Evolutionary conservation across 1,284 basidiomycete genomes (phyloP).

Genomic region (Microbotryomycetes sp.): DNA sequence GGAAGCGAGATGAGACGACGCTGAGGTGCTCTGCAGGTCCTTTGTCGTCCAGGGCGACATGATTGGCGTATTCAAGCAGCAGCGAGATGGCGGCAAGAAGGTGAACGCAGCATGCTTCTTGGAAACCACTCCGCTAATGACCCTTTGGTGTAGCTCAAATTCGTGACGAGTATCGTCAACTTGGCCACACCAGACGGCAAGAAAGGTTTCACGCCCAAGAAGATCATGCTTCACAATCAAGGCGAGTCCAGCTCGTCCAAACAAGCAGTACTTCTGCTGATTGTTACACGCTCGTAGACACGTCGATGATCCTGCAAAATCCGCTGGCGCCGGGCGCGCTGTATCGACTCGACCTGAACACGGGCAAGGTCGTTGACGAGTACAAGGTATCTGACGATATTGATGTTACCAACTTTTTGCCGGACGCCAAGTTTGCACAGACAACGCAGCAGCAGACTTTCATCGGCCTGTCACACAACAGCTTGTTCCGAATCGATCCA

Average conservation of each 20-base stretch:
- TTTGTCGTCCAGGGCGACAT: conserved; percentile 93
- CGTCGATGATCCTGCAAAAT: conserved; percentile 91
- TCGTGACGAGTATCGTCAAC: conserved; percentile 80
- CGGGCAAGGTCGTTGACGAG: conserved; percentile 95
- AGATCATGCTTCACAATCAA: conserved; percentile 96
- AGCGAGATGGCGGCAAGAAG: conserved; percentile 49
- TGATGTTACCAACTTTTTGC: conserved; percentile 78
- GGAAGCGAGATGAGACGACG: background rate
- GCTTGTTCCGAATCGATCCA: conserved; percentile 95
- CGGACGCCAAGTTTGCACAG: conserved; percentile 89
- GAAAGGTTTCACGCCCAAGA: conserved; percentile 66
- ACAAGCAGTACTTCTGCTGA: background rate
- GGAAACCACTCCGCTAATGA: background rate
- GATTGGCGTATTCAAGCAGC: conserved; percentile 88
- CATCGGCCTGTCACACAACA: conserved; percentile 86
- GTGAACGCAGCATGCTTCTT: background rate
- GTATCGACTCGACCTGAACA: conserved; percentile 88
- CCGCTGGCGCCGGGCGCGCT: conserved; percentile 74
- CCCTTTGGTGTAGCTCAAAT: conserved; percentile 57
- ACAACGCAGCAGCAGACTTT: conserved; percentile 89
- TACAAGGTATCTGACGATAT: conserved; percentile 93
- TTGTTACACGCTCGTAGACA: conserved; percentile 50
- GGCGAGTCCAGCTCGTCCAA: conserved; percentile 2
- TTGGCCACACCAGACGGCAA: conserved; percentile 67
- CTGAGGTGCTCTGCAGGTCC: conserved; percentile 49